Evolutionary conservation across 2,329 filamentous ascomycete species (phyloP).

Genomic region (Trichoderma guizhouense): DNA sequence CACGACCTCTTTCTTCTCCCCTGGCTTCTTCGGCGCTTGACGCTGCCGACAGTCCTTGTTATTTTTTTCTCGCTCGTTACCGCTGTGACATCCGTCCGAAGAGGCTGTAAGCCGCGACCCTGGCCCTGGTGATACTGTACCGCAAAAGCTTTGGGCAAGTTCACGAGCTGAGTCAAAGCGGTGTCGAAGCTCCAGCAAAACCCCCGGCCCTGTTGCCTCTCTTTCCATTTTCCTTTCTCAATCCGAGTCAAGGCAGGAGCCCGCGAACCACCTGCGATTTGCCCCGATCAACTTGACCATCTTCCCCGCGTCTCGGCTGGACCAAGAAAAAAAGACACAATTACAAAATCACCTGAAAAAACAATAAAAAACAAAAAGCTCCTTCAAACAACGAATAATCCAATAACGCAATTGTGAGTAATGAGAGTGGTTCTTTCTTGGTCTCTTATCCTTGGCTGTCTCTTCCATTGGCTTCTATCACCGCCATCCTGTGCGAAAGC

Average conservation of each 20-base stretch:
- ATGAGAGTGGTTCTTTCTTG: neutral
- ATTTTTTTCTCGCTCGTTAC: constrained; percentile 3
- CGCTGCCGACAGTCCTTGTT: constrained; percentile 12
- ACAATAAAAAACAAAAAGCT: neutral
- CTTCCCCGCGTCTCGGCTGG: constrained; percentile 10
- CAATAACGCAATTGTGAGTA: constrained; percentile 4
- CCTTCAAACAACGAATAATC: neutral
- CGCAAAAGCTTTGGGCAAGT: constrained; percentile 14
- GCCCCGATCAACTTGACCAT: neutral
- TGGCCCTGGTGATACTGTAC: constrained; percentile 15
- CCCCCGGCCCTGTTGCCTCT: constrained; percentile 3
- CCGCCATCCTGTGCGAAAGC: neutral
- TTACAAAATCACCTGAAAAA: neutral
- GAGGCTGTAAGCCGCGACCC: constrained; percentile 13
- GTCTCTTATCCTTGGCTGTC: neutral
- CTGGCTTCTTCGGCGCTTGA: constrained; percentile 13
- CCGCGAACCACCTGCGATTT: neutral
- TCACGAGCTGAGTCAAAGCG: constrained; percentile 16
- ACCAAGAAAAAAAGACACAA: neutral
- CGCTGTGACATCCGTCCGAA: constrained; percentile 5
- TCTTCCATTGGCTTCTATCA: neutral
- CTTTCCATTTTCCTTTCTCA: constrained; percentile 6
- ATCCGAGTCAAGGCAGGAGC: constrained; percentile 4
- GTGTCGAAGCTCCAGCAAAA: constrained; percentile 14
- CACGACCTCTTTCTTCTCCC: neutral